Base-by-base conservation (phyloP, 257 asterid species). In the Gardenia jasminoides region DNA sequence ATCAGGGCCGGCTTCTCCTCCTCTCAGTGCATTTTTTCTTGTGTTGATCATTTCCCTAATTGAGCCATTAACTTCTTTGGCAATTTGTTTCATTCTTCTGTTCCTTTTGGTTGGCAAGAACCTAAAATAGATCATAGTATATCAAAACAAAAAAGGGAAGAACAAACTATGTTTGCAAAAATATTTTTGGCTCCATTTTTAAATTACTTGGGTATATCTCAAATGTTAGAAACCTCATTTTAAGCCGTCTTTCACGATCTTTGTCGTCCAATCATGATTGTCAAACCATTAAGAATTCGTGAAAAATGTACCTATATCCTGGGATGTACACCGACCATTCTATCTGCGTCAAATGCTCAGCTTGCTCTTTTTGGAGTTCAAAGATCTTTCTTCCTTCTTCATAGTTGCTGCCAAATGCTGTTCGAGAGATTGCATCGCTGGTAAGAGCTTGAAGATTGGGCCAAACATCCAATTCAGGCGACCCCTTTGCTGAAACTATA, bases 381-480 rank as follows among this genome's bases (percentile, higher is more conserved):
- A 82, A 82, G n/a, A 82, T 79, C 54, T 33, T 76, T 41, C 43
- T 76, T 66, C 84, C 84, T 76, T 81, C 68, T 69, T 70, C 78
- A 31, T 58, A 81, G 52, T 64, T 33, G 52, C 81, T 76, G n/a
- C 83, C 83, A 67, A 80, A 74, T 10, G 83, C 83, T 24, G 83
- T 80, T 10, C 83, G 62, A 0, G 84, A 76, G 44, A 80, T 80
- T 44, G 70, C 84, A 47, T 76, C 80, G 65, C 67, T 24, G 1
- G 81, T 48, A 58, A 81, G n/a, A 22, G 80, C 50, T 67, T 75
- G 76, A 61, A 81, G 84, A 70, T 52, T 28, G 11, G 80, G 80
- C 80, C 80, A 76, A 50, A 76, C 78, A 70, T 80, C 83, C 59
- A 80, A 8, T 20, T 80, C 67, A 52, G 3, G 4, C 10, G 71